Percentiles rank a stretch among this genome's conserved stretches.
phyloP scores from a whole-genome alignment of 2,329 filamentous ascomycete genomes.

The Aureobasidium sp. region DNA sequence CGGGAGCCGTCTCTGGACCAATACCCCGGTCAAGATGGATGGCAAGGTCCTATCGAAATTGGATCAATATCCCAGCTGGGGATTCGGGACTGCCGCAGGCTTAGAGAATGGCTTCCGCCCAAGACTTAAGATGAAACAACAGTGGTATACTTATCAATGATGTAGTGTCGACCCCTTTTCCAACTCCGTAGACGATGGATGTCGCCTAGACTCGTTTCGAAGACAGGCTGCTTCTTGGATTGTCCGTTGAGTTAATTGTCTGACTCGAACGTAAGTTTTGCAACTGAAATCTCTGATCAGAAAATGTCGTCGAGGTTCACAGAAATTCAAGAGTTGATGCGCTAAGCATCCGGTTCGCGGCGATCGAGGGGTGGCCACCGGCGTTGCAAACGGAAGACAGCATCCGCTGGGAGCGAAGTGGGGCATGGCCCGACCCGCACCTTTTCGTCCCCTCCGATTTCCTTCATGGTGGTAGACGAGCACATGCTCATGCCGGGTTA shows the following conservation, averaged over 20 bases:
- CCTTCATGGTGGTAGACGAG: neutral
- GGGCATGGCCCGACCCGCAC: conserved; percentile 11
- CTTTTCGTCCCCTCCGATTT: conserved; percentile 1
- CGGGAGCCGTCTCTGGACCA: neutral
- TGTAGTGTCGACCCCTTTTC: neutral
- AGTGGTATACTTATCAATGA: conserved; percentile 1
- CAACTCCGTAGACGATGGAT: neutral
- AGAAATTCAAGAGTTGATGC: neutral
- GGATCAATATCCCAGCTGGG: neutral
- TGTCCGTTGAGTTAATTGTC: neutral
- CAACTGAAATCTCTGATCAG: neutral
- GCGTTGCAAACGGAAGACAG: conserved; percentile 6
- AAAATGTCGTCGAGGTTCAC: neutral
- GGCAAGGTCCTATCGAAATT: conserved; percentile 4
- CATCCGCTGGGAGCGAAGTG: conserved; percentile 10
- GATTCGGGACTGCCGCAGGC: neutral
- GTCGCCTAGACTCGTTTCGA: neutral
- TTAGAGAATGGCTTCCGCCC: neutral
- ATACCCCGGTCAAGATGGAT: neutral
- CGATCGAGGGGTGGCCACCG: conserved; percentile 7
- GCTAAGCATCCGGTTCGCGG: conserved; percentile 11
- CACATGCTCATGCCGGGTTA: neutral
- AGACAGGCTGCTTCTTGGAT: too few relatives aligned
- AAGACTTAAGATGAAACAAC: conserved; percentile 6
- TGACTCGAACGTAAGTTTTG: neutral